Base-by-base conservation (phyloP, 768 basidiomycete species). In the Lactifluus hygrophoroides region DNA sequence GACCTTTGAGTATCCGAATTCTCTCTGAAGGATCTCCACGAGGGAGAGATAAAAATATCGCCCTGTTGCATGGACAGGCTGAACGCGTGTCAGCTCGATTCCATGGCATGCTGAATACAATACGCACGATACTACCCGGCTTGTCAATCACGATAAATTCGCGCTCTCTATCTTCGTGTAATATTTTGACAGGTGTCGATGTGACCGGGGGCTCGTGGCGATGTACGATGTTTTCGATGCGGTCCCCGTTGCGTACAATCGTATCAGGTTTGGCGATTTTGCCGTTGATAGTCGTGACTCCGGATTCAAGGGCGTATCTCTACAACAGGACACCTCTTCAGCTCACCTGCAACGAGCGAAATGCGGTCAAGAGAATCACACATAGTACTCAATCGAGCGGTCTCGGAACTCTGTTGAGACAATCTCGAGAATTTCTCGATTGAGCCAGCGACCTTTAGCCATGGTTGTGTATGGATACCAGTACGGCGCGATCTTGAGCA, bases 121-220 rank as follows among this genome's bases (percentile, higher is more conserved):
- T 64, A 82, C 94, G 72, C 70, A 96, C 94, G 68, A 97, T 91
- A 69, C 89, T 90, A 34, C 95, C 95, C 3, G 95, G 95, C 76
- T 99, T 99, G 67, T 97, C 88, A 28, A 99, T 88, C 14, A 97
- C 88, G 35, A 98, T 82, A 60, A 95, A 93, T 62, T 86, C 80
- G 23, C 85, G 82, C 63, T 90, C 83, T 14, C 75, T 76, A 68
- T 97, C 92, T 57, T 86, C 83, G 51, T 85, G 76, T 3, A 97
- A 71, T 37, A 98, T 77, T 62, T 84, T 81, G 54, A 98, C 83
- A 1, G 90, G 89, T 4, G 78, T 87, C 2, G 86, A 83, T 1
- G 93, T 86, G 3, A 99, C 86, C 3, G 96, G 93, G 5, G 96
- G 96, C 72, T 99, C 96, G 69, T 99, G 96, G n/a, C 93, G 79